Conservation (phyloP, 2,329 filamentous ascomycete genomes). For the Myriosclerotinia scirpicola region DNA sequence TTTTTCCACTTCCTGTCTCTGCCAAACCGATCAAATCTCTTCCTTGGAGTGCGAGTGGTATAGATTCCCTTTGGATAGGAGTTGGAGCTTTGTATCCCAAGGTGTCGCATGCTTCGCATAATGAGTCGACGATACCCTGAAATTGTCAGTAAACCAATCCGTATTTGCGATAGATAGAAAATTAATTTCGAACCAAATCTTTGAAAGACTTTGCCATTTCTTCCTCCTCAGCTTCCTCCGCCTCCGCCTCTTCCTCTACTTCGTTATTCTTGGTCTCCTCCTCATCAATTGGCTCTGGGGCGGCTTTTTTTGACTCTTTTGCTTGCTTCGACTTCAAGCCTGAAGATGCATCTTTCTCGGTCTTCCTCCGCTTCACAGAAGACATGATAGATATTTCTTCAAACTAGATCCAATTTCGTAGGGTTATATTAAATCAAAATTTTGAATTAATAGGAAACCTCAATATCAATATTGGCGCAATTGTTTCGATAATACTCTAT, state of each 20-base stretch:
- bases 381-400: constrained; percentile 32
- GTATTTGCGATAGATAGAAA: neutral
- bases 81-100: constrained; percentile 85
- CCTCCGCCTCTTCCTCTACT: constrained; percentile 25
- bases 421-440: neutral
- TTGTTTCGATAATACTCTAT: neutral
- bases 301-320: constrained; percentile 25
- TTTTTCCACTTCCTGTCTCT: constrained; percentile 95
- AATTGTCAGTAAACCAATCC: constrained; percentile 1
- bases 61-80: constrained; percentile 82
- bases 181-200: constrained; percentile 44
- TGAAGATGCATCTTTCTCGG: constrained; percentile 32
- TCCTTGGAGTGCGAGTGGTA: constrained; percentile 75
- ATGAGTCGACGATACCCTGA: constrained; percentile 76
- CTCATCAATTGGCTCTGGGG: constrained; percentile 16
- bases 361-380: constrained; percentile 40
- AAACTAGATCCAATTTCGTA: neutral
- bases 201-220: constrained; percentile 47
- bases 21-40: constrained; percentile 91
- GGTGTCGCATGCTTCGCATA: constrained; percentile 83
- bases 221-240: constrained; percentile 29
- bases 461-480: neutral
- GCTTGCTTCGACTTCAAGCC: constrained; percentile 28
- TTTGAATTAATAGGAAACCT: neutral
- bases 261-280: constrained; percentile 3